A percentile compares a stretch with the other conserved stretches of the same genome.
phyloP scores from a whole-genome alignment of 75 land plant species.

The Pinus albicaulis region DNA sequence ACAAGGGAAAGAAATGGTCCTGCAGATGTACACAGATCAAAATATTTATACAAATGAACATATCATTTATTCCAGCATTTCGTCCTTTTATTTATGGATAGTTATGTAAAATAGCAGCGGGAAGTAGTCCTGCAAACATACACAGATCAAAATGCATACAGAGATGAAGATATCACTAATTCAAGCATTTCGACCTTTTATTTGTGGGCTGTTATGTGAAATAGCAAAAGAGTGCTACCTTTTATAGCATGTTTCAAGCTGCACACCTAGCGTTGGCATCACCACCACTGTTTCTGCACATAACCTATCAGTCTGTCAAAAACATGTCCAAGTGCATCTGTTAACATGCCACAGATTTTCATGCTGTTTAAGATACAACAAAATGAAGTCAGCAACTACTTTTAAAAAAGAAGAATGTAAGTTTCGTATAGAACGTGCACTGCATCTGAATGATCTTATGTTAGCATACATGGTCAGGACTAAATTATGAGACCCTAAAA shows the following conservation, averaged over 20 bases:
- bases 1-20: no score
- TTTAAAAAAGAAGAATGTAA: no score
- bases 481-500: no score
- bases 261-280: slow-evolving; percentile 85
- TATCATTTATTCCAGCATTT: not conserved
- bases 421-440: no score
- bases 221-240: slow-evolving; percentile 32
- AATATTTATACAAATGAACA: not conserved
- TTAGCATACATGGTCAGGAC: no score
- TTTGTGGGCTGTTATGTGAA: not conserved
- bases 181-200: no score
- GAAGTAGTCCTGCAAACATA: not conserved
- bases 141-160: not conserved
- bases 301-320: slow-evolving; percentile 1
- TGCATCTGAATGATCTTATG: no score
- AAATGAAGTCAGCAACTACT: no score
- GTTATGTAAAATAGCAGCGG: not conserved
- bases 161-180: not conserved
- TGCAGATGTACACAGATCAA: not conserved
- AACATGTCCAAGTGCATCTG: no score
- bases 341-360: no score
- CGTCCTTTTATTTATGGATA: not conserved
- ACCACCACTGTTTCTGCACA: slow-evolving; percentile 74
- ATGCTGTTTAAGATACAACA: no score
- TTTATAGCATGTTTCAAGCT: slow-evolving; percentile 68